These are phyloP conservation scores for Rhizophagus sp. DNA, from an alignment of 192 early-diverging fungal species.

Conservation along the genomic window DNA sequence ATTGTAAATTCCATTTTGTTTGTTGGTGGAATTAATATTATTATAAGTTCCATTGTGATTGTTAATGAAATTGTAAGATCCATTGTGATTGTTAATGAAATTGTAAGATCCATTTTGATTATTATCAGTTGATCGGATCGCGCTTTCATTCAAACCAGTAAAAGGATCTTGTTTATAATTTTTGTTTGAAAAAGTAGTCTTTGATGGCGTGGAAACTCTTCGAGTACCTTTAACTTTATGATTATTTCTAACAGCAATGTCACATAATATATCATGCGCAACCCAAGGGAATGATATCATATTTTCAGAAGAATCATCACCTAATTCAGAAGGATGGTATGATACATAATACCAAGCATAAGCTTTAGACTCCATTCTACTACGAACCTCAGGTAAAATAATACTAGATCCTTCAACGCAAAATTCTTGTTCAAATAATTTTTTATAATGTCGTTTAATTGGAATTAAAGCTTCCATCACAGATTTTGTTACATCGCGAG, in stretches of 20 bases:
- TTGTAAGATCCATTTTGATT: too few relatives aligned
- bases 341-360: slow-evolving; percentile 24
- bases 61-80: too few relatives aligned
- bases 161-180: too few relatives aligned
- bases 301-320: slow-evolving; percentile 26
- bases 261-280: slow-evolving; percentile 44
- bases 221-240: background rate
- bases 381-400: background rate
- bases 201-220: too few relatives aligned
- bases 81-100: too few relatives aligned
- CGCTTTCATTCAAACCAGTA: too few relatives aligned
- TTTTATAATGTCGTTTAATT: slow-evolving; percentile 37
- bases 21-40: too few relatives aligned
- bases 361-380: too few relatives aligned
- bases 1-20: too few relatives aligned
- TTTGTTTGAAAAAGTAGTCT: too few relatives aligned
- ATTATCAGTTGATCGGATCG: too few relatives aligned
- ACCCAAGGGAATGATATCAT: slow-evolving; percentile 45
- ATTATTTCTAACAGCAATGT: slow-evolving; percentile 37
- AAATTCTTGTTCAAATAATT: slow-evolving; percentile 52
- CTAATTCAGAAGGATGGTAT: slow-evolving; percentile 51
- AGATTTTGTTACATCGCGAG: slow-evolving; percentile 52
- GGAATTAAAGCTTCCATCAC: slow-evolving; percentile 31
- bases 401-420: slow-evolving; percentile 28
- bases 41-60: too few relatives aligned